These are phyloP conservation scores for Williopsis jadinii DNA, from an alignment of 1,139 yeast genomes.

Conservation along the genomic window DNA sequence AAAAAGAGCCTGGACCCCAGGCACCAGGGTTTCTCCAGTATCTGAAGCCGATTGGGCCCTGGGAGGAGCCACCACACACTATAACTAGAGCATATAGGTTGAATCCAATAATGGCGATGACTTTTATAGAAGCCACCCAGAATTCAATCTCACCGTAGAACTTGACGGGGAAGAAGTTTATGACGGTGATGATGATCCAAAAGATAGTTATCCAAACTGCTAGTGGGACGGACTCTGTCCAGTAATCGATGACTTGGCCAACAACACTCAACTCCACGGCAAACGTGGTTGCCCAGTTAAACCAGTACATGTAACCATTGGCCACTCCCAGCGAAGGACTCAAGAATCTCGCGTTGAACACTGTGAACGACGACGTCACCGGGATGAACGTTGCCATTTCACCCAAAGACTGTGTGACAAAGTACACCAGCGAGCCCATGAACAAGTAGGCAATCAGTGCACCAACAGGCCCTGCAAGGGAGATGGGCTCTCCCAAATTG, in stretches of 20 bases:
- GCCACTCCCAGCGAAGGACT: conserved; percentile 65
- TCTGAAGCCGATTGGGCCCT: conserved; percentile 75
- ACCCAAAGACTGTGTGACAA: conserved; percentile 64
- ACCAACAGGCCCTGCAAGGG: conserved; percentile 67
- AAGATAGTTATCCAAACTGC: conserved; percentile 67
- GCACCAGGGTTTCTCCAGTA: conserved; percentile 95
- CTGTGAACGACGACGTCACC: conserved; percentile 58
- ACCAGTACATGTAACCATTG: conserved; percentile 82
- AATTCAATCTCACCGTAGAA: conserved; percentile 67
- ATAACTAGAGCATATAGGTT: conserved; percentile 61
- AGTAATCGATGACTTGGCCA: conserved; percentile 68
- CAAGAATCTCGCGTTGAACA: conserved; percentile 49
- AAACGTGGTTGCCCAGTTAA: conserved; percentile 80
- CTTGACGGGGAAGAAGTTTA: conserved; percentile 57
- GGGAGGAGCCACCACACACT: conserved; percentile 68
- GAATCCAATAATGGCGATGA: conserved; percentile 69
- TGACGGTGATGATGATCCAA: conserved; percentile 42
- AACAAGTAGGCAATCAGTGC: conserved; percentile 58
- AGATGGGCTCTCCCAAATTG: conserved; percentile 47
- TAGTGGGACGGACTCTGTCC: conserved; percentile 71
- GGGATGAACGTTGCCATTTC: conserved; percentile 75
- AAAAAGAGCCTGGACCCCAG: conserved; percentile 55
- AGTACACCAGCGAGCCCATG: conserved; percentile 58
- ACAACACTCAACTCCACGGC: conserved; percentile 80
- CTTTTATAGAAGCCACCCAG: conserved; percentile 65